Evolutionary conservation across 345 rosid genomes (phyloP), one percentile per base, ranked within the genome.

Genomic region (Barbarea vulgaris): DNA sequence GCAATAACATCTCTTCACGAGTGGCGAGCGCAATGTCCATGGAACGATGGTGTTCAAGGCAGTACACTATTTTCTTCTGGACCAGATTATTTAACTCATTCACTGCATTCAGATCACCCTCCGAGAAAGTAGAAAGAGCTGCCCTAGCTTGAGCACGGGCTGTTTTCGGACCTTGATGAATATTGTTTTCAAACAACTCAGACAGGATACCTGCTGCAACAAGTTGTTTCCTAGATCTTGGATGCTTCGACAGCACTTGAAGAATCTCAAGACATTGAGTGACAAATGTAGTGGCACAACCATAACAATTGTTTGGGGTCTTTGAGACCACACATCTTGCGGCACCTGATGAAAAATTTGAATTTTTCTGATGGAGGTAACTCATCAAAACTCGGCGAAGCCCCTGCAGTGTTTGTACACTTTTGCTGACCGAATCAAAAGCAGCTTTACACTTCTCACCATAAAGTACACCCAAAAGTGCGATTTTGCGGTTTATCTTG

Each of bases 381-480:
- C 79, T 91, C 99, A 95, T 95, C 77, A 95, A 73, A 83, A 92
- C 98, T 67, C 90, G 83, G 62, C 99, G 99, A 79, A 95, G 93
- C 53, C 99, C 99, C 83, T 95, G 98, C 60, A 95, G 87, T 10
- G 97, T 95, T 85, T 95, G 99, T 54, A 95, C 99, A 82, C 98
- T 95, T 86, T 95, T 95, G 86, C 96, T 92, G 63, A 95, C 99
- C 75, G 99, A 95, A 81, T 92, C 99, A 85, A 95, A 95, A 79
- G 99, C 99, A 78, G 98, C 98, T 83, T 95, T 95, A 88, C 98
- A 95, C 79, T 95, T 95, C 84, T 95, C 99, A 81, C 97, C 98
- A 81, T 95, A 95, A 27, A 95, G 83, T 52, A 95, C 98, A 82
- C 99, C 99, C 74, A 95, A 92, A 84, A 95, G 98, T 68, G 97